Conservation (phyloP, 2,329 filamentous ascomycete species). For the Colletotrichum sojae region DNA sequence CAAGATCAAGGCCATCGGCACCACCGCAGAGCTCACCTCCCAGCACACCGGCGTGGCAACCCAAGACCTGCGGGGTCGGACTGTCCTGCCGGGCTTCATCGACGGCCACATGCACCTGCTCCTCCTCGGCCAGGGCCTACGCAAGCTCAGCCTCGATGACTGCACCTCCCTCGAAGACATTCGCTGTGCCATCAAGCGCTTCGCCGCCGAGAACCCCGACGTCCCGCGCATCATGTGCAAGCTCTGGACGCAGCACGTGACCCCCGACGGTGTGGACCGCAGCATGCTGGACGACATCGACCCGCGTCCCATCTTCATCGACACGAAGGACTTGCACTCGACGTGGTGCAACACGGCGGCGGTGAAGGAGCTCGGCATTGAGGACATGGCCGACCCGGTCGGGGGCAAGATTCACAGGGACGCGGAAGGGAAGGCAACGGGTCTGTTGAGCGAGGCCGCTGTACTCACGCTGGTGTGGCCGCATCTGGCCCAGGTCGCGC, state of each 20-base stretch:
- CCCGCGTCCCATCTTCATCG: conserved; percentile 68
- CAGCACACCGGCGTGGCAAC: conserved; percentile 7
- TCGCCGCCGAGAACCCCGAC: conserved; percentile 62
- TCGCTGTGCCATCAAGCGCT: conserved; percentile 58
- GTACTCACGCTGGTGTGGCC: conserved; percentile 70
- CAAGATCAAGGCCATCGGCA: conserved; percentile 37
- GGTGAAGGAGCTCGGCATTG: conserved; percentile 63
- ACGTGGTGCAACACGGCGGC: conserved; percentile 69
- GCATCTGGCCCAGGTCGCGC: conserved; percentile 62
- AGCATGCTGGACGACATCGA: conserved; percentile 67
- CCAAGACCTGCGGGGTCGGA: conserved; percentile 48
- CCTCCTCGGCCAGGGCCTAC: conserved; percentile 66
- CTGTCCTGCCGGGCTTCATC: conserved; percentile 69
- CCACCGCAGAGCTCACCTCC: conserved; percentile 11
- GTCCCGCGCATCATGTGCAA: conserved; percentile 65
- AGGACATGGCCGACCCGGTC: conserved; percentile 60
- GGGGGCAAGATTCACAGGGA: conserved; percentile 69
- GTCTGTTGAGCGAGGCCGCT: conserved; percentile 67
- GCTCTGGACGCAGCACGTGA: conserved; percentile 70
- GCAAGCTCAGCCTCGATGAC: conserved; percentile 63
- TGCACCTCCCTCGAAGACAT: conserved; percentile 67
- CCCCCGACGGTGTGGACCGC: conserved; percentile 60
- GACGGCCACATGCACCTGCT: conserved; percentile 72
- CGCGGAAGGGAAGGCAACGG: conserved; percentile 60
- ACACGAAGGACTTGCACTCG: conserved; percentile 70